Base-by-base conservation (phyloP, 495 filamentous ascomycete genomes). In the Thermothielavioides terrestris region DNA sequence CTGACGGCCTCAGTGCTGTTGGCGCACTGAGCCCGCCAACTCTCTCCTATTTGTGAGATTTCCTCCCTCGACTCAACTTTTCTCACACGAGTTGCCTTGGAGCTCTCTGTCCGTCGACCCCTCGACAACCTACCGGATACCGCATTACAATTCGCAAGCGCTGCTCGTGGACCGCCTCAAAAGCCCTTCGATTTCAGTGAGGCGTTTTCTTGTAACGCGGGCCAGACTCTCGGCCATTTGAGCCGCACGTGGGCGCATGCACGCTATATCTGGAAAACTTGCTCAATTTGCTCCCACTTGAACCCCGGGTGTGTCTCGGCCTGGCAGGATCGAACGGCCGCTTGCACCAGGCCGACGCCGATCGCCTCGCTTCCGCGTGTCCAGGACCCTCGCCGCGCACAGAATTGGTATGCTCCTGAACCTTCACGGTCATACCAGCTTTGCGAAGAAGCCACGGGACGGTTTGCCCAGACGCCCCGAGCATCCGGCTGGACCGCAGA, bases 331-430 rank as follows among this genome's bases (percentile, higher is more conserved):
- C 22, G 10, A 37, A 42, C 39, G 15, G 15, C 18, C 27, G 14
- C 42, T 3, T 22, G 31, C 17, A 26, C 43, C 20, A 21, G 26
- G 43, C 21, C 21, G n/a, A 22, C n/a, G 31, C 18, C 18, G 38
- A 40, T 40, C 43, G 35, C 25, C 37, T 53, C 50, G 17, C 40
- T 40, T n/a, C 34, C 15, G 28, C 37, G n/a, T 42, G 28, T 26
- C 36, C 14, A 23, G 8, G 30, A 38, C 4, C 5, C 44, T 30
- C 35, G 26, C 44, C 22, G 18, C 34, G 38, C 32, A 6, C 20
- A 18, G 20, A 5, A 25, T 28, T 28, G 49, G 41, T 1, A 38
- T 46, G 49, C 31, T 14, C 23, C 17, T n/a, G 31, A 15, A n/a
- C 11, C 18, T 36, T 32, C 7, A 18, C 34, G 14, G 17, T 4